A percentile compares a stretch with the other conserved stretches of the same genome.
These are phyloP conservation scores for Didymella exigua DNA, from an alignment of 2,329 filamentous ascomycete genomes.

Conservation along the genomic window DNA sequence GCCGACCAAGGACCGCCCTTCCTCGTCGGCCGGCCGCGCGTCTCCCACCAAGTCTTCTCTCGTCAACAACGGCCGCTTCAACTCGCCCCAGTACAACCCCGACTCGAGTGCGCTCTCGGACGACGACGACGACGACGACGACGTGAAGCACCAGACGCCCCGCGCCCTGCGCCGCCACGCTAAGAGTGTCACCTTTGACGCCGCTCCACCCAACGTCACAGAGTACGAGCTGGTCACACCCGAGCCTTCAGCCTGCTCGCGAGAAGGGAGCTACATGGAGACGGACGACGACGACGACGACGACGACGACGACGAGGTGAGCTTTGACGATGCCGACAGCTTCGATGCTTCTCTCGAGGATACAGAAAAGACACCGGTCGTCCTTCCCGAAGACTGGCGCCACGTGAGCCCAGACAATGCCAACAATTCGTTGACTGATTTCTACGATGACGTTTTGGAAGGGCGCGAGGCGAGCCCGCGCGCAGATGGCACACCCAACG, in stretches of 20 bases:
- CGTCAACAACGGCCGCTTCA: slow-evolving; percentile 66
- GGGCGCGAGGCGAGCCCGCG: slow-evolving; percentile 68
- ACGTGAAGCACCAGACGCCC: slow-evolving; percentile 65
- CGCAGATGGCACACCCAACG: slow-evolving; percentile 58
- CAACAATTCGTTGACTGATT: slow-evolving; percentile 59
- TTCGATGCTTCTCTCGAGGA: slow-evolving; percentile 96
- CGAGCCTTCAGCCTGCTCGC: slow-evolving; percentile 88
- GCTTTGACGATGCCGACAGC: slow-evolving; percentile 75
- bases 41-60: slow-evolving; percentile 92
- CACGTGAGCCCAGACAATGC: slow-evolving; percentile 71
- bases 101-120: slow-evolving; percentile 46
- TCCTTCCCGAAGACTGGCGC: slow-evolving; percentile 96
- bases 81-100: slow-evolving; percentile 49
- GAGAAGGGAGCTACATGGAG: slow-evolving; percentile 87
- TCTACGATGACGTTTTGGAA: slow-evolving; percentile 71
- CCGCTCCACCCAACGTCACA: slow-evolving; percentile 89
- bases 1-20: slow-evolving; percentile 32
- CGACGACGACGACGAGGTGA: slow-evolving; percentile 74
- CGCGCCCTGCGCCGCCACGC: slow-evolving; percentile 78
- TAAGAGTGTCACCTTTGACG: slow-evolving; percentile 97
- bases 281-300: slow-evolving; percentile 67
- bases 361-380: slow-evolving; percentile 94
- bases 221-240: slow-evolving; percentile 99
- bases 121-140: slow-evolving; percentile 61
- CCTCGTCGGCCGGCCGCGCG: slow-evolving; percentile 52